These are phyloP conservation scores for Melanogaster broomeanus DNA, from an alignment of 768 basidiomycete species.

Conservation along the genomic window DNA sequence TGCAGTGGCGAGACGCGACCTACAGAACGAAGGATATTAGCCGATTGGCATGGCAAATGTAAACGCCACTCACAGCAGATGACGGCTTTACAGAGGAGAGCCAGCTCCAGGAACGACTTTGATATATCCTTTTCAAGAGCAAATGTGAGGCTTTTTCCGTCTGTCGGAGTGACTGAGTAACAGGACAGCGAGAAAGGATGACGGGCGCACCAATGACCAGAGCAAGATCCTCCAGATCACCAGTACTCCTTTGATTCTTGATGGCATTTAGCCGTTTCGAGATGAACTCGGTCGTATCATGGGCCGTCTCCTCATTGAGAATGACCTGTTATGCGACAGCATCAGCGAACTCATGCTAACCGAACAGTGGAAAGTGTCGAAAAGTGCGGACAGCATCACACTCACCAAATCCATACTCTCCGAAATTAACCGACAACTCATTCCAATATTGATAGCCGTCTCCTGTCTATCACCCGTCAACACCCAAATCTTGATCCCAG, in stretches of 20 bases:
- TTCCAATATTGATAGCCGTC: conserved; percentile 98
- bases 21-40: conserved; percentile 26
- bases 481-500: conserved; percentile 99
- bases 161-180: conserved; percentile 38
- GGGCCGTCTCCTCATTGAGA: conserved; percentile 85
- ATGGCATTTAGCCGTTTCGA: conserved; percentile 89
- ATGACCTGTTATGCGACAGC: conserved; percentile 63
- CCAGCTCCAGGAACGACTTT: conserved; percentile 89
- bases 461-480: conserved; percentile 98
- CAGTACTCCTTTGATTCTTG: conserved; percentile 87
- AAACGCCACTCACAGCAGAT: conserved; percentile 74
- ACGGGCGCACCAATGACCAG: conserved; percentile 78
- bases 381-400: neutral
- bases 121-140: conserved; percentile 93
- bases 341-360: neutral
- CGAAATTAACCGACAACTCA: conserved; percentile 95
- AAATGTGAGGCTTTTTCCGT: conserved; percentile 92
- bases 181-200: neutral
- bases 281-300: conserved; percentile 83
- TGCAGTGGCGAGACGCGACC: conserved; percentile 97
- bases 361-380: neutral
- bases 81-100: conserved; percentile 98
- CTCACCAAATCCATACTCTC: conserved; percentile 96
- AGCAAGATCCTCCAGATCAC: conserved; percentile 94
- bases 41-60: neutral